Percentiles rank a stretch among this genome's conserved stretches.
Conservation (phyloP, 345 rosid genomes). For the Gossypium rotundifolium region DNA sequence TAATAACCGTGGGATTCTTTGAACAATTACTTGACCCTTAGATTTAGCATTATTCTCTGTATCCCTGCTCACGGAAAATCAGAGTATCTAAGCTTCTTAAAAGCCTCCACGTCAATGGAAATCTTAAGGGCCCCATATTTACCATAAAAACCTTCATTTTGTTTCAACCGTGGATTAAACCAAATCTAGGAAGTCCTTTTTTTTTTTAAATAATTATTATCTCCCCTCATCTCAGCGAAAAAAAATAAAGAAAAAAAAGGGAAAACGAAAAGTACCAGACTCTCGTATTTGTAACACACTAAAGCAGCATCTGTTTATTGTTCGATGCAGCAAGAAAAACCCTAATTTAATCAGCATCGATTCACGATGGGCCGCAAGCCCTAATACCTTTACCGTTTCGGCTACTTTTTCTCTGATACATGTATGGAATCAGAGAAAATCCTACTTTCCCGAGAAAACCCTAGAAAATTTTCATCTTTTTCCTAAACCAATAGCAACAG, state of each 20-base stretch:
- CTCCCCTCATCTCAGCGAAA: too few species aligned
- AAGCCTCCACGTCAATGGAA: neutral
- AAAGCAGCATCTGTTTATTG: constrained; percentile 3
- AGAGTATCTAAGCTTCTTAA: neutral
- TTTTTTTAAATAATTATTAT: neutral
- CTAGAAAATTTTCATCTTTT: constrained; percentile 20
- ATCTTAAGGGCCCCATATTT: neutral
- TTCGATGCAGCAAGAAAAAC: constrained; percentile 17
- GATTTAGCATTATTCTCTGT: neutral
- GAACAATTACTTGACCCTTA: neutral
- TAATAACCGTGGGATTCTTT: neutral
- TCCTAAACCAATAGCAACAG: constrained; percentile 9
- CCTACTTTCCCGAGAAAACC: constrained; percentile 24
- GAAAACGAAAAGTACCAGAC: neutral
- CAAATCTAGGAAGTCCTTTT: neutral
- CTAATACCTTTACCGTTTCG: neutral
- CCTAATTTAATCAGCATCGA: constrained; percentile 9
- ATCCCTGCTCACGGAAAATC: neutral
- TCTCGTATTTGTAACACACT: neutral
- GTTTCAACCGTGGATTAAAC: constrained; percentile 5
- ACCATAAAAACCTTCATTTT: neutral
- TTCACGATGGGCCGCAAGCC: constrained; percentile 13
- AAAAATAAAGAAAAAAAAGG: neutral
- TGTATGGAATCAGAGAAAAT: constrained; percentile 29
- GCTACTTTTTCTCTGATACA: neutral